Base-by-base conservation (phyloP, 768 basidiomycete species). In the Boletus sp. region DNA sequence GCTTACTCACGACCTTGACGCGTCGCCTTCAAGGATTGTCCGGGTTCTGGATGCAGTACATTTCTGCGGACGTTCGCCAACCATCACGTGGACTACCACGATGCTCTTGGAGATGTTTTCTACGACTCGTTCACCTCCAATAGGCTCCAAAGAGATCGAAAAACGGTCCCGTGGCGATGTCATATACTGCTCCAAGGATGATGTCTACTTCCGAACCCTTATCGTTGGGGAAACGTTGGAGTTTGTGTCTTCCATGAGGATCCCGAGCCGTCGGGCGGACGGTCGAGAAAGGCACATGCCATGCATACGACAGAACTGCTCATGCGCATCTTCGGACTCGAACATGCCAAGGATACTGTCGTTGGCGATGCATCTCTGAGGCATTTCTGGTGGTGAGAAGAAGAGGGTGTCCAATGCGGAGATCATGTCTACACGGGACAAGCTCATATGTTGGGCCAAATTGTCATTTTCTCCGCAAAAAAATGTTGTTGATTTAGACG, bases 321-420 rank as follows among this genome's bases (percentile, higher is more conserved):
- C 20, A 75, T 79, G 66, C 84, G 85, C 0, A 78, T 91, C 32
- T 92, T 94, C 62, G 92, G 93, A 14, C 78, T 96, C 61, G 75
- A 77, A 4, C 90, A 91, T 65, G 85, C 82, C 3, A 79, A 80
- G 64, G 78, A 86, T 54, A 94, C 91, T 0, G 81, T 81, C 6
- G 81, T 95, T 46, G 94, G 94, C 7, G 83, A 94, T 74, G 88
- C 86, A 17, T 80, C 82, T 33, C 80, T 94, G 10, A 78, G 85
- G 89, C n/a, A 80, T 90, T 17, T 84, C 82, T 39, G 89, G 89
- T 14, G 89, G 89, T 3, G 85, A 91, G 77, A 83, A 81, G 74
- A 93, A 92, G 70, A 83, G 92, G 11, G 90, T 93, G 4, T 86
- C 86, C n/a, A 88, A 92, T 61, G 80, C 82, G 1, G 92, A 94